Evolutionary conservation across 2,329 filamentous ascomycete species (phyloP).

Genomic region (Xylariaceae sp.): DNA sequence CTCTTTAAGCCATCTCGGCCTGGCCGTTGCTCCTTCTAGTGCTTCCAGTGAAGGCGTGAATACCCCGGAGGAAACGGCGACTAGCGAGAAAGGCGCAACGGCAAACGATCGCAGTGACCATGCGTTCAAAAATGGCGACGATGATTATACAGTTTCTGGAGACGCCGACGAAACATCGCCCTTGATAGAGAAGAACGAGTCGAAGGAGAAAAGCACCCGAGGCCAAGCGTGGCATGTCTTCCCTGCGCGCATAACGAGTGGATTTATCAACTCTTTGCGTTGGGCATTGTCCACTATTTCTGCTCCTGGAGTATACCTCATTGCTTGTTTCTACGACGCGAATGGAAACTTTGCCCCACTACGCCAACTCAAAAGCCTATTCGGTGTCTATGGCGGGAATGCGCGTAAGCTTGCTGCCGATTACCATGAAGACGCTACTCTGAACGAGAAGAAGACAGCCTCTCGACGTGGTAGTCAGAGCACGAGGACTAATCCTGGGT

Average conservation of each 20-base stretch:
- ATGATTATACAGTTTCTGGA: constrained; percentile 32
- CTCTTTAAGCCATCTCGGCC: constrained; percentile 60
- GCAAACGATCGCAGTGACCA: constrained; percentile 46
- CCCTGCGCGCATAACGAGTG: constrained; percentile 72
- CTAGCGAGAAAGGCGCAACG: constrained; percentile 34
- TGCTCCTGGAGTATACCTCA: constrained; percentile 80
- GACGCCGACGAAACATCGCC: constrained; percentile 71
- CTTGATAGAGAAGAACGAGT: constrained; percentile 55
- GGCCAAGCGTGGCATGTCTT: constrained; percentile 60
- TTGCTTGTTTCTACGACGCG: constrained; percentile 83
- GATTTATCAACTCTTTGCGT: constrained; percentile 76
- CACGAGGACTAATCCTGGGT: constrained; percentile 34
- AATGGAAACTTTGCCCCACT: constrained; percentile 80
- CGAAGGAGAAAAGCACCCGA: constrained; percentile 44
- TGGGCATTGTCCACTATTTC: constrained; percentile 80
- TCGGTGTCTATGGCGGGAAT: constrained; percentile 52
- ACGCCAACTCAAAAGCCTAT: constrained; percentile 71
- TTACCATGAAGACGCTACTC: constrained; percentile 40
- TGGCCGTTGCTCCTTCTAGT: constrained; percentile 51
- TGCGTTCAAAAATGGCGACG: constrained; percentile 44
- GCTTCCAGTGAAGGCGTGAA: constrained; percentile 45
- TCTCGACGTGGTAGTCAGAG: constrained; percentile 36
- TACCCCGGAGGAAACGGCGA: constrained; percentile 42
- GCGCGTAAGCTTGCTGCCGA: constrained; percentile 56
- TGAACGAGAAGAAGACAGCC: constrained; percentile 41